phyloP scores from a whole-genome alignment of 495 filamentous ascomycete genomes.

The Sabuloglossum arenarium region DNA sequence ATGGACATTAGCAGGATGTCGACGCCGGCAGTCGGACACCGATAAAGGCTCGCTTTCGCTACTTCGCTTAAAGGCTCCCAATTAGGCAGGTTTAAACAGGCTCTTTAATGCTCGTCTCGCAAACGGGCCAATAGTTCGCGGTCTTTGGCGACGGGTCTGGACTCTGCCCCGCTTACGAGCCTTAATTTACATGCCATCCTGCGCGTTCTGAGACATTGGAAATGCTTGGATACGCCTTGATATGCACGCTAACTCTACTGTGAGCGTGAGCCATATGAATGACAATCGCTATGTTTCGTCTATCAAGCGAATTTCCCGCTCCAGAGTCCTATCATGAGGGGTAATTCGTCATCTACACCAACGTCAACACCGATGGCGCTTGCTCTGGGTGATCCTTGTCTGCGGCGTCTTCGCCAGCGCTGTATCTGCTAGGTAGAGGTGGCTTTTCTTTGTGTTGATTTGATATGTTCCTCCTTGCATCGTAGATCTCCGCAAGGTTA shows the following conservation, averaged over 20 bases:
- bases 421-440: not conserved
- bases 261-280: not conserved
- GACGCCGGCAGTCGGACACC: too few relatives aligned
- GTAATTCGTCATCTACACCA: not conserved
- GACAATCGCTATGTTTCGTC: not conserved
- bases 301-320: not conserved
- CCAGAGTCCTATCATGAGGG: not conserved
- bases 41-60: not conserved
- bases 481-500: constrained; percentile 48
- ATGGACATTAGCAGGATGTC: not conserved
- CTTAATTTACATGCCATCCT: not conserved
- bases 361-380: not conserved
- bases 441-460: not conserved
- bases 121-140: not conserved
- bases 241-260: not conserved
- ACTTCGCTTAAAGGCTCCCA: not conserved
- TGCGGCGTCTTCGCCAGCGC: not conserved
- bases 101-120: not conserved
- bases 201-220: not conserved
- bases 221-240: not conserved
- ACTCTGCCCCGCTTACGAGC: too few relatives aligned
- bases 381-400: not conserved
- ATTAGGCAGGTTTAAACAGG: not conserved
- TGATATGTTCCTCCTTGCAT: constrained; percentile 12
- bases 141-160: not conserved